These are phyloP conservation scores for Fusarium chaquense DNA, from an alignment of 2,329 filamentous ascomycete genomes.

Conservation along the genomic window DNA sequence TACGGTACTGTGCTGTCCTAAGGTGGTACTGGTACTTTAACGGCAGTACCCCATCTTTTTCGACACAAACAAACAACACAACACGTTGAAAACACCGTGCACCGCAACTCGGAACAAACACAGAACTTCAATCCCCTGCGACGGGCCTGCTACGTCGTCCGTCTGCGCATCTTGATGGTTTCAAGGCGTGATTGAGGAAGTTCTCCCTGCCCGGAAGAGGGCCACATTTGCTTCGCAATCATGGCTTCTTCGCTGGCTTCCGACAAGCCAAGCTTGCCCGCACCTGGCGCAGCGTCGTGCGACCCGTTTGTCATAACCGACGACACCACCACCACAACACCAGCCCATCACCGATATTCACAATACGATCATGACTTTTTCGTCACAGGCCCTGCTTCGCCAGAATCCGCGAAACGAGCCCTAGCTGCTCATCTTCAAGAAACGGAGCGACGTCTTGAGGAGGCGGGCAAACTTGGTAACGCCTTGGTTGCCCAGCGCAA, in stretches of 20 bases:
- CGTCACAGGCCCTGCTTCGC: constrained; percentile 78
- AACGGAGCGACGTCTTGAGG: constrained; percentile 90
- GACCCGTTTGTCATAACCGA: constrained; percentile 69
- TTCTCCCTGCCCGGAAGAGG: constrained; percentile 39
- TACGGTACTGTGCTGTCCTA: constrained; percentile 3
- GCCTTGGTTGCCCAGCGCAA: constrained; percentile 88
- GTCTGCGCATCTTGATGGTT: constrained; percentile 48
- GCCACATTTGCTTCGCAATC: constrained; percentile 43
- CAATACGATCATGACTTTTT: constrained; percentile 86
- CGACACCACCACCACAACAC: constrained; percentile 56
- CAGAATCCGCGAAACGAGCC: constrained; percentile 87
- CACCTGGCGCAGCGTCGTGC: constrained; percentile 53
- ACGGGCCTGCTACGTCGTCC: constrained; percentile 47
- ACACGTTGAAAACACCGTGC: constrained; percentile 31
- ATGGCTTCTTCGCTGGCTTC: constrained; percentile 60
- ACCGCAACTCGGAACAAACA: constrained; percentile 22
- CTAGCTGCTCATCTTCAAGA: constrained; percentile 92
- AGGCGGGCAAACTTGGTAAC: constrained; percentile 89
- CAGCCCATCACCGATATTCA: constrained; percentile 77
- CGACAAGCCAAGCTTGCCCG: constrained; percentile 58
- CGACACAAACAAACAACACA: constrained; percentile 43
- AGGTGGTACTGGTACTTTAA: constrained; percentile 32
- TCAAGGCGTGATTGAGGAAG: constrained; percentile 45
- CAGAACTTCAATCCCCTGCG: constrained; percentile 37
- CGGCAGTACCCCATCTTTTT: constrained; percentile 33